Conservation (phyloP, 2,329 filamentous ascomycete species). For the Aspergillus quadrilineatus region DNA sequence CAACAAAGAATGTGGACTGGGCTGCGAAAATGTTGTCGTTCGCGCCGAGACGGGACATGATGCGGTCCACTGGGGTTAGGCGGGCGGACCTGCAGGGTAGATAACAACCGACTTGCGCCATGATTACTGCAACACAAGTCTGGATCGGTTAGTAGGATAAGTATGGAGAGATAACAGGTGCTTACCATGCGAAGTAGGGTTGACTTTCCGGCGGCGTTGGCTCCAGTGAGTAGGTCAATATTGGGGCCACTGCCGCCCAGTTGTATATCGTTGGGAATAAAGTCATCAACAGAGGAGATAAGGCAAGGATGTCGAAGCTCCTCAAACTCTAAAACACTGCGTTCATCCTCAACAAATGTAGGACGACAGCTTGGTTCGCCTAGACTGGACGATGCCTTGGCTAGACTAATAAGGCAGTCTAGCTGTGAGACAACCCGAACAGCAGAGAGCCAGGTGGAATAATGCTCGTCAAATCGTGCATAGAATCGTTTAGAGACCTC, state of each 20-base stretch:
- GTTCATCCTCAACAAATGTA: constrained; percentile 77
- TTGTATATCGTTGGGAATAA: constrained; percentile 91
- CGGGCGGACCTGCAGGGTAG: constrained; percentile 79
- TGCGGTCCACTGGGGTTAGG: constrained; percentile 88
- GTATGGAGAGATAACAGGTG: constrained; percentile 8
- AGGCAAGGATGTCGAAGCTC: constrained; percentile 96
- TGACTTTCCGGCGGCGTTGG: constrained; percentile 96
- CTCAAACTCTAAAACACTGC: constrained; percentile 85
- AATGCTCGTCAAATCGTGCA: constrained; percentile 82
- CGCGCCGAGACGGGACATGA: constrained; percentile 96
- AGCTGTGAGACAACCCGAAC: constrained; percentile 87
- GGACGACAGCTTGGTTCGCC: constrained; percentile 88
- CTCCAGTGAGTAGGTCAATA: constrained; percentile 88
- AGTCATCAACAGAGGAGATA: constrained; percentile 82
- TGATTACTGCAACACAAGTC: constrained; percentile 94
- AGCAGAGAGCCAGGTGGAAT: constrained; percentile 81
- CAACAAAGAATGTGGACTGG: constrained; percentile 97
- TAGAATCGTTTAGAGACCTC: constrained; percentile 83
- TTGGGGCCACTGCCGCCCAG: constrained; percentile 79
- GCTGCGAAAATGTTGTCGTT: constrained; percentile 99
- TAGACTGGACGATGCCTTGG: constrained; percentile 79
- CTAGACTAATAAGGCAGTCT: constrained; percentile 90
- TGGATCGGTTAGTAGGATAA: constrained; percentile 35
- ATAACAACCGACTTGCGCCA: constrained; percentile 94
- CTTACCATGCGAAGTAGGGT: constrained; percentile 90